Base-by-base conservation (phyloP, 768 basidiomycete genomes). In the Exsudoporus frostii region DNA sequence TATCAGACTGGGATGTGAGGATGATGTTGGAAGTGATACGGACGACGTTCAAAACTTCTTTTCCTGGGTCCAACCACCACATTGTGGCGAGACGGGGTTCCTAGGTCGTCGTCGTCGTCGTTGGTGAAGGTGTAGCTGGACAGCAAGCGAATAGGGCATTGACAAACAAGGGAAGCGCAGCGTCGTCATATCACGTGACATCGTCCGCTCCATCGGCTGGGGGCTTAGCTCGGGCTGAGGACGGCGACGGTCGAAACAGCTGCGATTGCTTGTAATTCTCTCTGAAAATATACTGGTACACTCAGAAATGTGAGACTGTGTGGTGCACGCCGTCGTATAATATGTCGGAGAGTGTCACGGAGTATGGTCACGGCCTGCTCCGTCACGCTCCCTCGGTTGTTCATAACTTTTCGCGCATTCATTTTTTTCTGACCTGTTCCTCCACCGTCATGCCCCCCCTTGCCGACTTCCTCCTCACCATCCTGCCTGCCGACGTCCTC, bases 31-130 rank as follows among this genome's bases (percentile, higher is more conserved):
- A 30, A 45, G 7, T 15, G 45, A 46, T 41, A 51, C 43, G 58
- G 53, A 92, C 90, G 53, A 90, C 80, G 70, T 89, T 86, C 60
- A 92, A 71, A 37, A 91, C 79, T 70, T 92, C 90, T 68, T 90
- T 91, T 50, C 87, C 89, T 48, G 90, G 90, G 70, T 91, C 87
- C 36, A 88, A 74, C 87, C 88, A 92, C 90, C 90, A 92, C 87
- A 90, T 90, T 58, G 58, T 65, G 72, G 65, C 45, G 39, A 56
- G 45, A 27, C 10, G 49, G 22, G 7, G 50, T 50, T 49, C 4
- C 32, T 57, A 13, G 2, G 42, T 39, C 45, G 40, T 44, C 7
- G 34, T 40, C 13, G 52, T 50, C 24, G 52, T 59, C 11, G 55
- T 33, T 5, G 7, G 24, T 37, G 27, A n/a, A 42, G 38, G 11